Evolutionary conservation across 2,329 filamentous ascomycete genomes (phyloP).

Genomic region (Annulohypoxylon truncatum): DNA sequence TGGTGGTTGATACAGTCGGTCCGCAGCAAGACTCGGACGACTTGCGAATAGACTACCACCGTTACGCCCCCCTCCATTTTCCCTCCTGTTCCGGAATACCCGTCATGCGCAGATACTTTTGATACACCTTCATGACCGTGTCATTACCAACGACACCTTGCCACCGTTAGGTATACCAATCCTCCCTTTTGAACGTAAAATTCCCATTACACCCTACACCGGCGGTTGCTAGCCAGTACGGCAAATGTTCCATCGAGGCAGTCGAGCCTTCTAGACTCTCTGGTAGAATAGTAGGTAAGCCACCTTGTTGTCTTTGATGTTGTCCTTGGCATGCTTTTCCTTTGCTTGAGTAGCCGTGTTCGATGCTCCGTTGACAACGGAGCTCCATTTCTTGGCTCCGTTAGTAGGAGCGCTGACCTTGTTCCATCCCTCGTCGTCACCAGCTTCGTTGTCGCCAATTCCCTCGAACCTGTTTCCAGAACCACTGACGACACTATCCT

Average conservation of each 20-base stretch:
- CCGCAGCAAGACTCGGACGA: slow-evolving; percentile 20
- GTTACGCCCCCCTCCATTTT: slow-evolving; percentile 12
- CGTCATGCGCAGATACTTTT: slow-evolving; percentile 21
- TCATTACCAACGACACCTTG: slow-evolving; percentile 14
- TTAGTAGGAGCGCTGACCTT: slow-evolving; percentile 74
- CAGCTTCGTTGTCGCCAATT: slow-evolving; percentile 73
- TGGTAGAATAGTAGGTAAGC: slow-evolving; percentile 98
- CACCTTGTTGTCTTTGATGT: slow-evolving; percentile 91
- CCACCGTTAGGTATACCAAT: slow-evolving; percentile 24
- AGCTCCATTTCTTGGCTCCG: slow-evolving; percentile 80
- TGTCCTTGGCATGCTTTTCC: slow-evolving; percentile 69
- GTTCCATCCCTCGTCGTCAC: slow-evolving; percentile 82
- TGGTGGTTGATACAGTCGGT: slow-evolving; percentile 18
- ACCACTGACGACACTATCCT: slow-evolving; percentile 54
- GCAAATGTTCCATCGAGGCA: slow-evolving; percentile 2
- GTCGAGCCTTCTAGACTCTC: slow-evolving; percentile 62
- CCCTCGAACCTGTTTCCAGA: slow-evolving; percentile 80
- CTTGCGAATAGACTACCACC: slow-evolving; percentile 24
- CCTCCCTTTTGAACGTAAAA: slow-evolving; percentile 17
- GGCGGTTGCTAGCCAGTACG: neutral
- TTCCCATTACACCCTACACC: slow-evolving; percentile 1
- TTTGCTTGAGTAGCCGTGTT: slow-evolving; percentile 66
- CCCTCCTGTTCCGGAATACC: slow-evolving; percentile 20
- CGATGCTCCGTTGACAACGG: slow-evolving; percentile 72
- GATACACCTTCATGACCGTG: slow-evolving; percentile 21